phyloP scores from a whole-genome alignment of 2,329 filamentous ascomycete species.

The Fusarium coffeatum region DNA sequence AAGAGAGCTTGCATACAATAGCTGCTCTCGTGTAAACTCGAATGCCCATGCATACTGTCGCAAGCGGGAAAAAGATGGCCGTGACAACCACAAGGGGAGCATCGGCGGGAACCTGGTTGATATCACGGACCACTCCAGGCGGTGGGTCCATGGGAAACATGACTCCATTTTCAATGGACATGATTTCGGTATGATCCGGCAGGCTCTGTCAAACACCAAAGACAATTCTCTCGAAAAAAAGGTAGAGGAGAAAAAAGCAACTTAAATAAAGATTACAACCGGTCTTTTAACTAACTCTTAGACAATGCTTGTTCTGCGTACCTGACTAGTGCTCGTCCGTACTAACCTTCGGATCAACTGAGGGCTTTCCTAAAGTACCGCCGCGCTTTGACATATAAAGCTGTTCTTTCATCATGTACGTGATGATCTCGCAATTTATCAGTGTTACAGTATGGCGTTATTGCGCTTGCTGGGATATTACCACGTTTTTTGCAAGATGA shows the following conservation, averaged over 20 bases:
- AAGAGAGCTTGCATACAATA: slow-evolving; percentile 8
- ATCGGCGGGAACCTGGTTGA: slow-evolving; percentile 6
- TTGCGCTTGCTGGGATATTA: background rate
- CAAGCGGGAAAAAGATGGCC: slow-evolving; percentile 13
- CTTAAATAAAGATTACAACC: too few species aligned
- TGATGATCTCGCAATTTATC: background rate
- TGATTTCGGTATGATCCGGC: background rate
- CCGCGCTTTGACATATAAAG: background rate
- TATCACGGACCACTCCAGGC: slow-evolving; percentile 10
- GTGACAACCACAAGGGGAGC: slow-evolving; percentile 8
- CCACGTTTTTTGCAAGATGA: background rate
- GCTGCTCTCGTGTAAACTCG: slow-evolving; percentile 15
- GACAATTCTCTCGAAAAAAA: background rate
- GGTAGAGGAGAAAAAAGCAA: too few species aligned
- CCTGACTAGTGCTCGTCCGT: background rate
- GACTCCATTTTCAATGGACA: slow-evolving; percentile 19
- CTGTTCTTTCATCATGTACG: background rate
- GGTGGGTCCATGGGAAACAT: slow-evolving; percentile 20
- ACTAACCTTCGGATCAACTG: background rate
- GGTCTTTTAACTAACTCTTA: too few species aligned
- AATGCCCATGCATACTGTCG: slow-evolving; percentile 15
- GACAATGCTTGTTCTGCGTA: background rate
- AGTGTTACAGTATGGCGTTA: background rate
- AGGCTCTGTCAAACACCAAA: background rate
- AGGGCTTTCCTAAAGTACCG: background rate